Evolutionary conservation across 176 grass and related monocot genomes (phyloP).

Genomic region (Bothriochloa decipiens): DNA sequence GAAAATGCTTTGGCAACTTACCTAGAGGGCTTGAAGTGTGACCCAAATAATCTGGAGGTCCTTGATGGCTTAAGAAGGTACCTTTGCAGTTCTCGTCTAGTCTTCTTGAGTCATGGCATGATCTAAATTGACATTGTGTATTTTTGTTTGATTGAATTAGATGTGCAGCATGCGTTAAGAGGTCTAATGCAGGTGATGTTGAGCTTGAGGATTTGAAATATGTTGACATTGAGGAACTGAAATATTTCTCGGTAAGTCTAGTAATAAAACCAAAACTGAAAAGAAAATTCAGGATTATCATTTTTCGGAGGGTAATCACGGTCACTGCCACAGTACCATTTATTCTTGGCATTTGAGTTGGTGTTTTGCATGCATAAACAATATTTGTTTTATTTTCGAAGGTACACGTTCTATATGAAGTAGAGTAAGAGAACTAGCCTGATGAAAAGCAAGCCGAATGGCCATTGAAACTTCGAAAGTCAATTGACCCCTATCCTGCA

Average conservation of each 20-base stretch:
- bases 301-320: not conserved
- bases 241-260: conserved; percentile 30
- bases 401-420: not conserved
- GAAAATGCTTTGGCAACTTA: conserved; percentile 59
- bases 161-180: conserved; percentile 45
- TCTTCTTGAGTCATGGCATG: conserved; percentile 1
- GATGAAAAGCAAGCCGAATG: not conserved
- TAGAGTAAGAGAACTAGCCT: not conserved
- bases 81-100: conserved; percentile 12
- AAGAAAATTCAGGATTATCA: not conserved
- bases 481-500: not conserved
- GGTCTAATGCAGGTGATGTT: conserved; percentile 22
- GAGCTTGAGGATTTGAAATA: conserved; percentile 34
- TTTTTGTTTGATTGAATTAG: conserved; percentile 32
- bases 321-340: not conserved
- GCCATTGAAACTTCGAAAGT: not conserved
- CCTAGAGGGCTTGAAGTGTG: conserved; percentile 65
- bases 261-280: not conserved
- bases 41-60: conserved; percentile 58
- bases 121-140: conserved; percentile 19
- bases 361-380: not conserved
- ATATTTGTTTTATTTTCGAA: not conserved
- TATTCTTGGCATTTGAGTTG: conserved; percentile 3
- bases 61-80: conserved; percentile 63
- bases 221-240: conserved; percentile 7